Base-by-base conservation (phyloP, 169 alveolate genomes). In the Perkinsus olseni region DNA sequence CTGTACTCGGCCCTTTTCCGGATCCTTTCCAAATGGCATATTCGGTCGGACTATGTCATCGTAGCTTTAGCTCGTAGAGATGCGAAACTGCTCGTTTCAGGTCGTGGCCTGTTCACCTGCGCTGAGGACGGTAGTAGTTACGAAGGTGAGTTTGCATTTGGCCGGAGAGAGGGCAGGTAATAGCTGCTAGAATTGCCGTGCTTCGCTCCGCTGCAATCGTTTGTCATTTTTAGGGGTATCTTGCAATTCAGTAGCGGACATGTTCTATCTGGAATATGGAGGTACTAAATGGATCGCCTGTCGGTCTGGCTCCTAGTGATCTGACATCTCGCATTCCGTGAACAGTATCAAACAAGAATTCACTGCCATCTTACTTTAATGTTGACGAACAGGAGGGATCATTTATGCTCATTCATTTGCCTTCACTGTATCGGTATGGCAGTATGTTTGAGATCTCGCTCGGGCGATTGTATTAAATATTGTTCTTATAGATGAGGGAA, bases 161-260 rank as follows among this genome's bases (percentile, higher is more conserved):
- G 98, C 38, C 96, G 98, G 92, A 97, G 96, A 90, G 98, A 96
- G 74, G 99, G 99, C 36, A 94, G 96, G 34, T 99, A 99, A 38
- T 28, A 62, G 82, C 0, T 13, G 82, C 34, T 13, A 4, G 6
- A 45, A 10, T 62, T 62, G 1, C 37, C 36, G 36, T 0, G 28
- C 1, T 4, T 62, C 34, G 28, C 36, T 8, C 82, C 31, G 28
- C 31, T 62, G 28, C 34, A 62, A 24, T 13, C 17, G n/a, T 62
- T 62, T 13, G 28, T 24, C 0, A 0, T 24, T 62, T 13, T 62
- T 24, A 62, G 82, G 82, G 82, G 82, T 62, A 62, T 62, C 82
- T 62, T 62, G 82, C 82, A 28, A 24, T 28, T 62, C 34, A 24
- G 31, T 24, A 28, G 34, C 34, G 82, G 82, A 0, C 82, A 62